These are phyloP conservation scores for Aquilaria sinensis DNA, from an alignment of 345 rosid species.

Conservation along the genomic window DNA sequence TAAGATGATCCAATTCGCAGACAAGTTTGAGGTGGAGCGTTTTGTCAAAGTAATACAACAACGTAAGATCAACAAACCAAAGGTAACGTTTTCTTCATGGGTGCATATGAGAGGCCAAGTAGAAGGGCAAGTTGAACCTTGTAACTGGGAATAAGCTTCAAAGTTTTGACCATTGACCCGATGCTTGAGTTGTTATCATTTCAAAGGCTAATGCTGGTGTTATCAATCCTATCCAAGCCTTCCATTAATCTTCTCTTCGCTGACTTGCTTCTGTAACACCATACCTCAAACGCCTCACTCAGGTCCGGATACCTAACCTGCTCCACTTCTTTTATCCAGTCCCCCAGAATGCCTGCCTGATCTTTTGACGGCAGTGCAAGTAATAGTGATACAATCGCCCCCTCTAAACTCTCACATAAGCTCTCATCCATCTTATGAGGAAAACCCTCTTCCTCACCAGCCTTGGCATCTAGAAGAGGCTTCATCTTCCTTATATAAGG, in stretches of 20 bases:
- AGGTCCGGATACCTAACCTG: conserved; percentile 73
- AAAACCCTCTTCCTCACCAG: conserved; percentile 34
- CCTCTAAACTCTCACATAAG: conserved; percentile 70
- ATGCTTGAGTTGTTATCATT: not conserved
- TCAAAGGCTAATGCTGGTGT: conserved; percentile 29
- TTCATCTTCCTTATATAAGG: conserved; percentile 81
- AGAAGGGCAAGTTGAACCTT: too few relatives aligned
- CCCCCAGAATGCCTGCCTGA: conserved; percentile 81
- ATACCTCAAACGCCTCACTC: conserved; percentile 91
- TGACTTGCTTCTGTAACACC: conserved; percentile 94
- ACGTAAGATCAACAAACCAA: too few relatives aligned
- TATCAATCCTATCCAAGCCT: conserved; percentile 36
- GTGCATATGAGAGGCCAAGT: too few relatives aligned
- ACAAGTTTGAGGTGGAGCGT: too few relatives aligned
- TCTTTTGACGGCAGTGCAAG: conserved; percentile 79
- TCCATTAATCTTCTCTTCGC: conserved; percentile 84
- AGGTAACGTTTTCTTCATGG: too few relatives aligned
- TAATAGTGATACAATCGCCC: conserved; percentile 62
- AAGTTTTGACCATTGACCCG: not conserved
- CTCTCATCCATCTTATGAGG: conserved; percentile 73
- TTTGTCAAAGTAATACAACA: not conserved
- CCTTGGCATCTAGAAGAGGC: conserved; percentile 51
- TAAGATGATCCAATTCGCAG: not conserved
- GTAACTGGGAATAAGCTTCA: too few relatives aligned
- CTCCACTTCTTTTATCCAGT: conserved; percentile 63